Evolutionary conservation across 192 early-diverging fungal genomes (phyloP), one percentile per base, ranked within the genome.

Genomic region (Coemansia sp.): DNA sequence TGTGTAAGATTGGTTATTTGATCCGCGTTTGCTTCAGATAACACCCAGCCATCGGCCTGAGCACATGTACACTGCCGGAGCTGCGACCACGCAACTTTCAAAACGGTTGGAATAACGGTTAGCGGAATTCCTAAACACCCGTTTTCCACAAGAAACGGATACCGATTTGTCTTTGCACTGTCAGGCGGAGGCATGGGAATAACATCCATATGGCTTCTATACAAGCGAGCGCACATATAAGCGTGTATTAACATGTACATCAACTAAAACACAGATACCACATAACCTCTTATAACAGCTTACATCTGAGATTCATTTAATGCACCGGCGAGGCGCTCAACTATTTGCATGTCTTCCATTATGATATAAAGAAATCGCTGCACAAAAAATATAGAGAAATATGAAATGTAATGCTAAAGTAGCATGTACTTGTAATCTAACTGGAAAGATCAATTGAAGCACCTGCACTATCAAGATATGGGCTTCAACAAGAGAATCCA

Each of bases 101-200:
- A 25, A 3, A 70, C 45, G 4, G 61, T 8, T 10, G 67, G 63
- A 17, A 79, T 25, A 1, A 25, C 21, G 9, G 21, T 19, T 1
- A 70, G 12, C 11, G 76, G 76, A 5, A 79, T 60, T 3, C 76
- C 76, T 3, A 79, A 39, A 45, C 58, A 73, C 0, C 71, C 67
- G 14, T 55, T 60, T 19, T 54, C 57, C 19, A 79, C 41, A 14
- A 53, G 32, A 65, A 79, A 70, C 14, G 71, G 76, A 32, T 67
- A 38, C n/a, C 9, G 24, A 50, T 8, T 19, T 4, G 47, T 19
- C 6, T 21, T 19, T 8, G 19, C 1, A 15, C 6, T 49, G 3
- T 35, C 37, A 8, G 38, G 24, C 7, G 45, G 35, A 27, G 27
- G 11, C 5, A 21, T 25, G 2, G 69, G 58, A 22, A 69, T 55